Evolutionary conservation across 495 filamentous ascomycete genomes (phyloP).

Genomic region (Aspergillus sparsus): DNA sequence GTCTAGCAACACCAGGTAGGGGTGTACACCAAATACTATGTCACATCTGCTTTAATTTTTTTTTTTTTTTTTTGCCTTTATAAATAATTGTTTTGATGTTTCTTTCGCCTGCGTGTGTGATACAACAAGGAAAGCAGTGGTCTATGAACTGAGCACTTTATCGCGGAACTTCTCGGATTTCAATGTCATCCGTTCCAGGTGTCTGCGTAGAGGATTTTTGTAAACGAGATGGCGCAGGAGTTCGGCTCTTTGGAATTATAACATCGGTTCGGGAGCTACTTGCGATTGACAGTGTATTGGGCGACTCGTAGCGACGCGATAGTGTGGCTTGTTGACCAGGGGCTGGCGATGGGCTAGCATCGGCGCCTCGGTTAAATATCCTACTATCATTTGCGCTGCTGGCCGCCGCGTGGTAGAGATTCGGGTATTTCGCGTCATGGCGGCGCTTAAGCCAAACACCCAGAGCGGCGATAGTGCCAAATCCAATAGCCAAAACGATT

Average conservation of each 20-base stretch:
- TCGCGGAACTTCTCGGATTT: slow-evolving; percentile 32
- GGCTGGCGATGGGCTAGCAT: slow-evolving; percentile 22
- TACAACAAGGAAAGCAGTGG: background rate
- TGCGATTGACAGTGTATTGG: slow-evolving; percentile 28
- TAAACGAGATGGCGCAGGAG: slow-evolving; percentile 27
- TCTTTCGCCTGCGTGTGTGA: background rate
- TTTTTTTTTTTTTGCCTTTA: background rate
- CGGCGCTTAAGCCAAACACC: slow-evolving; percentile 52
- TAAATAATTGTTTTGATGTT: too few relatives aligned
- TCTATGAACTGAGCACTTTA: slow-evolving; percentile 7
- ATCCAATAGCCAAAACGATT: slow-evolving; percentile 53
- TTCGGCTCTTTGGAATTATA: slow-evolving; percentile 11
- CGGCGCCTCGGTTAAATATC: slow-evolving; percentile 22
- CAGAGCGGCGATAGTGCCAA: slow-evolving; percentile 36
- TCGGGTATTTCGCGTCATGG: slow-evolving; percentile 45
- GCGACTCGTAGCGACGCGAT: slow-evolving; percentile 22
- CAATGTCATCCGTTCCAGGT: slow-evolving; percentile 24
- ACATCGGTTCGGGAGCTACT: slow-evolving; percentile 39
- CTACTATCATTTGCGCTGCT: slow-evolving; percentile 26
- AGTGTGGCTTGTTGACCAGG: slow-evolving; percentile 14
- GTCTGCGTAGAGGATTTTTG: slow-evolving; percentile 24
- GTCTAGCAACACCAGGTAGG: background rate
- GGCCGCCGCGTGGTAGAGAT: slow-evolving; percentile 36
- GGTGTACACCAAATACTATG: background rate
- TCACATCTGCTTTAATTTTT: background rate